Conservation (phyloP, 1,284 basidiomycete genomes). For the Ustilago crameri region DNA sequence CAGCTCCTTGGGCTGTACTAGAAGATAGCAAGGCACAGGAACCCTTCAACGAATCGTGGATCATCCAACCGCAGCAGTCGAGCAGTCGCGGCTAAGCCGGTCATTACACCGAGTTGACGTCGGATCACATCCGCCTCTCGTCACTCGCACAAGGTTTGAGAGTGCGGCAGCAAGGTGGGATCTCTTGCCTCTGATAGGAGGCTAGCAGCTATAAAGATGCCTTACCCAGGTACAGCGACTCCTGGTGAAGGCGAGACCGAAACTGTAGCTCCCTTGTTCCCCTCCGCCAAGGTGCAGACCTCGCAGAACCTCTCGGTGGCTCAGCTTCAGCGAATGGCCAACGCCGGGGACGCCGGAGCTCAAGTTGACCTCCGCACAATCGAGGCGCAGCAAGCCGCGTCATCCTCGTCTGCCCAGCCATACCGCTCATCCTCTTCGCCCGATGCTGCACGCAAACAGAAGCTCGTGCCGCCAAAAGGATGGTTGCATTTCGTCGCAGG, state of each 20-base stretch:
- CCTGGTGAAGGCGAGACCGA: conserved; percentile 54
- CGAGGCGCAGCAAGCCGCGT: conserved; percentile 22
- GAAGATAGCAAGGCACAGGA: too few species aligned
- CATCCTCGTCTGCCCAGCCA: conserved; percentile 16
- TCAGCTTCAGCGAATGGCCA: conserved; percentile 20
- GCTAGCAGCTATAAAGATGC: conserved; percentile 23
- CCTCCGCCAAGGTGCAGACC: conserved; percentile 26
- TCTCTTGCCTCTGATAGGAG: neutral
- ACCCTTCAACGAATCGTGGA: too few species aligned
- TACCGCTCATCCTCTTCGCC: neutral
- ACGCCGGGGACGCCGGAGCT: conserved; percentile 35
- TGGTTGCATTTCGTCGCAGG: conserved; percentile 71
- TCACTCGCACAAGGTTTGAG: neutral
- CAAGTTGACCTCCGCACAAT: conserved; percentile 34
- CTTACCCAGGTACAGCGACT: conserved; percentile 42
- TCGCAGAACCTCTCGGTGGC: conserved; percentile 11
- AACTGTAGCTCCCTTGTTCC: conserved; percentile 37
- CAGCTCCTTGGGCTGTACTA: too few species aligned
- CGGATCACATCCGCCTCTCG: neutral
- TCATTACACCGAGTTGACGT: neutral
- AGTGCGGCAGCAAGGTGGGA: neutral
- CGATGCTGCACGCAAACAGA: conserved; percentile 5
- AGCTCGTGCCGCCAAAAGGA: conserved; percentile 58
- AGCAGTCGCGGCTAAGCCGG: too few species aligned
- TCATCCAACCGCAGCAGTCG: too few species aligned